Evolutionary conservation across 169 alveolate species (phyloP).

Genomic region (Eimeria acervulina): DNA sequence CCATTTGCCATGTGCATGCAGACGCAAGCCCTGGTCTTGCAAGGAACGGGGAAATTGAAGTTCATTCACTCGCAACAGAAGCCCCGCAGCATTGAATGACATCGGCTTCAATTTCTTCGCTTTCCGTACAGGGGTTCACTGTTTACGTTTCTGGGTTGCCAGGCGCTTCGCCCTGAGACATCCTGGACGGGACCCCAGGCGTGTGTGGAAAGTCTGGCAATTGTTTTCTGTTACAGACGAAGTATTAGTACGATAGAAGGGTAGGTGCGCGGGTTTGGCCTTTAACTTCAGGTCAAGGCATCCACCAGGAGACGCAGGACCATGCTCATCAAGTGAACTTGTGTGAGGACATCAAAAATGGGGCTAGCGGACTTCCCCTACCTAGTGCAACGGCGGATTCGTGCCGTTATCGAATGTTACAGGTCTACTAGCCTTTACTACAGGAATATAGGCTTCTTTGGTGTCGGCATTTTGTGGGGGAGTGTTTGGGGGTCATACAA

Average conservation of each 20-base stretch:
- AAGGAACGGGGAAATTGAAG: background rate
- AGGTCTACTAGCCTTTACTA: constrained; percentile 67
- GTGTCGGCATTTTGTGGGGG: constrained; percentile 56
- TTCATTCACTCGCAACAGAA: background rate
- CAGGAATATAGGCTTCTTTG: constrained; percentile 60
- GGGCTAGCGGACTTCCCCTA: constrained; percentile 56
- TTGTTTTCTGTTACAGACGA: background rate
- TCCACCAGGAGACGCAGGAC: background rate
- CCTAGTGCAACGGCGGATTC: constrained; percentile 28
- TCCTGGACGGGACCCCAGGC: background rate
- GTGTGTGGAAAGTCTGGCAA: background rate
- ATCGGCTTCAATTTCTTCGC: background rate
- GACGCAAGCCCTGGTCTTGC: background rate
- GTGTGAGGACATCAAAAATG: background rate
- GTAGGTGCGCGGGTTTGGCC: background rate
- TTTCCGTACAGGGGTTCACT: background rate
- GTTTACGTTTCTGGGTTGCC: background rate
- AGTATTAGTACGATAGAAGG: background rate
- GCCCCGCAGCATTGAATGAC: background rate
- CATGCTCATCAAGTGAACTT: background rate
- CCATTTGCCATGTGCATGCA: background rate
- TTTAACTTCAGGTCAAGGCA: background rate
- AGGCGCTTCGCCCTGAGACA: background rate
- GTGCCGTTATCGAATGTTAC: background rate
- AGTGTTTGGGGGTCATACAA: constrained; percentile 27